Evolutionary conservation across 495 filamentous ascomycete species (phyloP), one percentile per base, ranked within the genome.

Genomic region (Sphaerosporella brunnea): DNA sequence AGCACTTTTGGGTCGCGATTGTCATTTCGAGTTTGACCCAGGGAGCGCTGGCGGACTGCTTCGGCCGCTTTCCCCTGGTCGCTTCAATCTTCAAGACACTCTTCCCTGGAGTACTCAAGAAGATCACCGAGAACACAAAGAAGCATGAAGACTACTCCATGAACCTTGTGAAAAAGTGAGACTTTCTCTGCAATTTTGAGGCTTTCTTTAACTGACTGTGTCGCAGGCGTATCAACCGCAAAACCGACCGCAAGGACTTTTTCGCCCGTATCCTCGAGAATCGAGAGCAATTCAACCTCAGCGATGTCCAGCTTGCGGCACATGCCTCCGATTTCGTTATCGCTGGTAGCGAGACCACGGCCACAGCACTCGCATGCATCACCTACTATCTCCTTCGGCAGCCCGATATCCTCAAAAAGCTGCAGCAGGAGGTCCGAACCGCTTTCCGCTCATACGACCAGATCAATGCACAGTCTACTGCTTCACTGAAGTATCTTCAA

Each of bases 311-410:
- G 40, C 48, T 68, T 25, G 30, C 48, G 4, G 28, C 55, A 4
- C 44, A 62, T 23, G 58, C 61, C 35, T 56, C 60, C 41, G 48
- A 67, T 10, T 54, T 70, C 21, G 58, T 68, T 26, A 36, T 68
- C 18, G 73, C 69, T 2, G 71, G 73, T 4, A 73, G 69, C 30
- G 74, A 77, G 53, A 77, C 75, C 0, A 76, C 71, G 1, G 67
- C 72, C 18, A 73, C 69, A 1, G 56, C 67, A 7, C 60, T 80
- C 3, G 64, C 69, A 0, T 74, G 66, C 0, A 63, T 71, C 9
- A 67, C 66, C 0, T 71, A 65, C 15, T 66, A 69, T 36, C 56
- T 77, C n/a, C 52, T 72, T 2, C 49, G 32, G 0, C 64, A n/a
- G 2, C 51, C 55, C 1, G 35, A 35, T 11, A 40, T 36, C 10